These are phyloP conservation scores for Cenchrus fungigraminus DNA, from an alignment of 176 grass and related monocot species.

Conservation along the genomic window DNA sequence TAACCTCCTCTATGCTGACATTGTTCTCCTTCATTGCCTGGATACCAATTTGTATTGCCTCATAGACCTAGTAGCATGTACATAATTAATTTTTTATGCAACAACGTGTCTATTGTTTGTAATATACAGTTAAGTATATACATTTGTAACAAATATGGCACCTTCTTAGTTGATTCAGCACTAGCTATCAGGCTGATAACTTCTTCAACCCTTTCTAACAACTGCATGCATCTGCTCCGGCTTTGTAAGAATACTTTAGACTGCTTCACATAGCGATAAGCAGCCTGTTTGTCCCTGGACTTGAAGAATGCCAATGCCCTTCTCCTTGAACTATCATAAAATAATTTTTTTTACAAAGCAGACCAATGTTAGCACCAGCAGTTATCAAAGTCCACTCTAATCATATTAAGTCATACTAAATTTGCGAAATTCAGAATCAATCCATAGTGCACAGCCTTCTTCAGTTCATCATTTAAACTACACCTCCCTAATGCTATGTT, in stretches of 20 bases:
- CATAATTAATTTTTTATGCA: constrained; percentile 7
- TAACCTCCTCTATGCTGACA: constrained; percentile 71
- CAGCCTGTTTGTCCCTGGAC: constrained; percentile 66
- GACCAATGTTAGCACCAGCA: neutral
- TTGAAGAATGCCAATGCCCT: constrained; percentile 69
- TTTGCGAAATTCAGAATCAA: neutral
- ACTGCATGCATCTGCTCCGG: constrained; percentile 52
- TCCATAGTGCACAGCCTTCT: neutral
- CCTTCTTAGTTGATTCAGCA: constrained; percentile 88
- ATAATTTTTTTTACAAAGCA: constrained; percentile 16
- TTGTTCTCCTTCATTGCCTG: constrained; percentile 72
- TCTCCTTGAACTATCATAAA: constrained; percentile 66
- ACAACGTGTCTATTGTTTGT: neutral
- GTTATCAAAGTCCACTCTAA: neutral
- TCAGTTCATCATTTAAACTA: constrained; percentile 3
- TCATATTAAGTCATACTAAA: neutral
- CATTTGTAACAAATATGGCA: constrained; percentile 26
- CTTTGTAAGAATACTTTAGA: constrained; percentile 76
- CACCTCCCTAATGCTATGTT: constrained; percentile 11
- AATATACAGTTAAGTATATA: constrained; percentile 12
- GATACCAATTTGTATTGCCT: constrained; percentile 79
- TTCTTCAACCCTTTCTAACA: constrained; percentile 79
- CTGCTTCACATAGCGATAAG: constrained; percentile 62
- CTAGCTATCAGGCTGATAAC: constrained; percentile 62
- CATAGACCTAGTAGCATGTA: constrained; percentile 70